Evolutionary conservation across 139 green algal species (phyloP).

Genomic region (Tetraselmis chui): DNA sequence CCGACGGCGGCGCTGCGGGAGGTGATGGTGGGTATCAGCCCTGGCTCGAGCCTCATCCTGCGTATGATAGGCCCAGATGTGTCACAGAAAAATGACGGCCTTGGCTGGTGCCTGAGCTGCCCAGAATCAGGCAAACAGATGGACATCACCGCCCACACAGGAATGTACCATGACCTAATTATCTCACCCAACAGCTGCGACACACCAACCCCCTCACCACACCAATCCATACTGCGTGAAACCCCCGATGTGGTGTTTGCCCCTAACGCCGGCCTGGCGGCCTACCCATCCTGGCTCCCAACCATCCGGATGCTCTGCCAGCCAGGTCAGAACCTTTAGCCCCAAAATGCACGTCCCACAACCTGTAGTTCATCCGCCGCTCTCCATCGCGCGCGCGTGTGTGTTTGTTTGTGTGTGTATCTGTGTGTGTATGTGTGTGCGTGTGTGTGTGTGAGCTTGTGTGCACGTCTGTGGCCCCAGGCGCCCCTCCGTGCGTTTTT

Average conservation of each 20-base stretch:
- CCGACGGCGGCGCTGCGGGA: neutral
- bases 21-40: neutral
- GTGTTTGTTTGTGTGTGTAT: too few species aligned
- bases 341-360: too few species aligned
- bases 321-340: neutral
- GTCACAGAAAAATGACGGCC: neutral
- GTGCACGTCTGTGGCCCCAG: too few species aligned
- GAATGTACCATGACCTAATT: neutral
- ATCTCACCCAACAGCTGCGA: too few species aligned
- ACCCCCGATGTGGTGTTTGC: neutral
- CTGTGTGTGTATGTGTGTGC: too few species aligned
- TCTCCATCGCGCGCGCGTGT: too few species aligned
- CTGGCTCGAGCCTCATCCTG: neutral
- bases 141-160: neutral
- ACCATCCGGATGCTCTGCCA: neutral
- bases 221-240: too few species aligned
- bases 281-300: neutral
- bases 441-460: too few species aligned
- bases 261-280: neutral
- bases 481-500: neutral
- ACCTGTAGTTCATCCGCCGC: too few species aligned
- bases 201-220: too few species aligned
- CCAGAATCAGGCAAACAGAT: neutral
- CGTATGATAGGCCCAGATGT: neutral
- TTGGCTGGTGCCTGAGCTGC: neutral